These are phyloP conservation scores for Phytophthora palmivora DNA, from an alignment of 352 stramenopile genomes.

Conservation along the genomic window DNA sequence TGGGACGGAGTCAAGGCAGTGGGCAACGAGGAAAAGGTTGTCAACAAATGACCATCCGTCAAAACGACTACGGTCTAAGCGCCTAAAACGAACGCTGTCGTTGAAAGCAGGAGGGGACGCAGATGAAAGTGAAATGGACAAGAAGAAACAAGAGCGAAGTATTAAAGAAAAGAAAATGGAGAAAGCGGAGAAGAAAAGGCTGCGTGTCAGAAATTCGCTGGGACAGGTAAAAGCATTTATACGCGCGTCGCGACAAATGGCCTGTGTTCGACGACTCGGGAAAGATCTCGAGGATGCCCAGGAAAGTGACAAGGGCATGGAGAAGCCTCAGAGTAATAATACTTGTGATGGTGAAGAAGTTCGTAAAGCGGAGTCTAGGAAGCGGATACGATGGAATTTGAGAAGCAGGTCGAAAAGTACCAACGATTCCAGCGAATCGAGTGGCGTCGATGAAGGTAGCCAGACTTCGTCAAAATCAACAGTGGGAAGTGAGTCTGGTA, in stretches of 20 bases:
- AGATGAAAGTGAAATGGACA: constrained; percentile 12
- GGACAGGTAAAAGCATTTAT: background rate
- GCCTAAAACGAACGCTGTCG: constrained; percentile 9
- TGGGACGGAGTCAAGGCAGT: constrained; percentile 15
- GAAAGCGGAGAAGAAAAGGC: background rate
- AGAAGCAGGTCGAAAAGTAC: constrained; percentile 1
- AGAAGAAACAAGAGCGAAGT: constrained; percentile 6
- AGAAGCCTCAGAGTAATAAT: background rate
- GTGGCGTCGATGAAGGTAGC: background rate
- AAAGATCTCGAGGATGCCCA: constrained; percentile 5
- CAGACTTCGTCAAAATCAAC: background rate
- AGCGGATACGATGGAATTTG: constrained; percentile 14
- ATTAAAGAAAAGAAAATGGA: background rate
- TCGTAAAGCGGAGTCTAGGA: background rate
- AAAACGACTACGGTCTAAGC: constrained; percentile 4
- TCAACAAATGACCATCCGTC: constrained; percentile 13
- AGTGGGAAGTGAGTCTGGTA: background rate
- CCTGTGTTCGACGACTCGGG: constrained; percentile 3
- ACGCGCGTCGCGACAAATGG: constrained; percentile 5
- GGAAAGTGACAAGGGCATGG: background rate
- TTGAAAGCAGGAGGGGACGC: background rate
- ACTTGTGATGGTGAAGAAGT: background rate
- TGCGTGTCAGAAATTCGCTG: background rate
- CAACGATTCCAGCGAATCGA: background rate
- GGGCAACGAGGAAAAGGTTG: constrained; percentile 30